A percentile compares a stretch with the other conserved stretches of the same genome.
Evolutionary conservation across 495 filamentous ascomycete genomes (phyloP).

Genomic region (Elasticomyces elasticus): DNA sequence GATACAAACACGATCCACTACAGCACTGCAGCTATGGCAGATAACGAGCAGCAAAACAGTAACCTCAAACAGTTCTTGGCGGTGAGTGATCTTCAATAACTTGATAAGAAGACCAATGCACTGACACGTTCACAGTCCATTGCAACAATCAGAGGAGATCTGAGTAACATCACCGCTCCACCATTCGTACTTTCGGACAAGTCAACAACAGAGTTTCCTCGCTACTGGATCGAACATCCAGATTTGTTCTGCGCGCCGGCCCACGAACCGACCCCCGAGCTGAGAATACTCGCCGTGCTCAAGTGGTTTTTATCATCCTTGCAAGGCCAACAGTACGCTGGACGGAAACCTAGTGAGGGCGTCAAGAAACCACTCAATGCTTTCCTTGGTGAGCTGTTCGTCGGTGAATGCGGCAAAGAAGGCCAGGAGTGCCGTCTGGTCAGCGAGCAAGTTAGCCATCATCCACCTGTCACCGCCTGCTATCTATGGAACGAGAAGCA

Average conservation of each 20-base stretch:
- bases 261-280: slow-evolving; percentile 11
- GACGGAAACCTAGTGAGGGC: slow-evolving; percentile 20
- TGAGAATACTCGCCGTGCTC: slow-evolving; percentile 23
- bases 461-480: slow-evolving; percentile 29
- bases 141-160: slow-evolving; percentile 16
- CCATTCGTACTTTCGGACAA: slow-evolving; percentile 26
- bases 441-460: slow-evolving; percentile 28
- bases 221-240: slow-evolving; percentile 27
- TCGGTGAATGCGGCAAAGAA: slow-evolving; percentile 12
- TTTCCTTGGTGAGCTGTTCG: slow-evolving; percentile 29
- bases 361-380: slow-evolving; percentile 31
- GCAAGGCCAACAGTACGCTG: slow-evolving; percentile 26
- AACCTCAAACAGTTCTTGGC: slow-evolving; percentile 18
- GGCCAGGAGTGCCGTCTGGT: slow-evolving; percentile 22
- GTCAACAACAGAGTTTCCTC: slow-evolving; percentile 25
- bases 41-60: slow-evolving; percentile 10
- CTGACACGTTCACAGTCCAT: slow-evolving; percentile 11
- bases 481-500: slow-evolving; percentile 28
- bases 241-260: slow-evolving; percentile 26
- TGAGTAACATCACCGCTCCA: slow-evolving; percentile 27
- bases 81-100: slow-evolving; percentile 1
- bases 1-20: background rate
- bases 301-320: slow-evolving; percentile 26
- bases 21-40: slow-evolving; percentile 7
- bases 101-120: background rate